Evolutionary conservation across 768 basidiomycete genomes (phyloP).

Genomic region (Pulveroboletus ravenelii): DNA sequence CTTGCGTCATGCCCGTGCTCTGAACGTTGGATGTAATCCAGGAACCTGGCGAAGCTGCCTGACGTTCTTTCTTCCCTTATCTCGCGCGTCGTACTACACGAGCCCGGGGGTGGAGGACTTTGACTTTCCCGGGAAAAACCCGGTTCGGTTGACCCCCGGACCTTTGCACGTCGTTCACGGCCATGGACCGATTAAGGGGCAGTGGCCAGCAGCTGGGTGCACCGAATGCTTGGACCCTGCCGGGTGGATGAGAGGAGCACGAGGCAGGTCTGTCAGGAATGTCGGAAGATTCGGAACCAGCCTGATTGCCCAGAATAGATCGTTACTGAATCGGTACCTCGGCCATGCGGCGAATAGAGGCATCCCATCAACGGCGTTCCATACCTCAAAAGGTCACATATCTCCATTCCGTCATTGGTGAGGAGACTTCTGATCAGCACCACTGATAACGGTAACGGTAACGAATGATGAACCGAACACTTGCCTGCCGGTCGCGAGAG

Average conservation of each 20-base stretch:
- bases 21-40: neutral
- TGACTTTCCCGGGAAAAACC: no score
- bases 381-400: neutral
- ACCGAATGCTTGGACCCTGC: neutral
- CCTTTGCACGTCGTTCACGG: no score
- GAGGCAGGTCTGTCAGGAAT: neutral
- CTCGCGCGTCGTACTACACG: no score
- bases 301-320: neutral
- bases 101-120: no score
- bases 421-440: neutral
- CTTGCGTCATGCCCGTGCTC: neutral
- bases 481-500: neutral
- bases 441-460: neutral
- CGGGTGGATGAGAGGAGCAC: neutral
- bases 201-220: no score
- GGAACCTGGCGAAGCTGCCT: neutral
- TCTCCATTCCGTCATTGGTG: neutral
- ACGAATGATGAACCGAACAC: neutral
- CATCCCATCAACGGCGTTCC: neutral
- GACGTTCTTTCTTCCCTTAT: neutral
- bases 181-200: no score
- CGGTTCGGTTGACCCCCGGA: no score
- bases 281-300: neutral
- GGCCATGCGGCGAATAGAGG: no score
- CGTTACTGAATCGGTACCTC: no score